Base-by-base conservation (phyloP, 352 stramenopile species). In the Aphanomyces euteiches region DNA sequence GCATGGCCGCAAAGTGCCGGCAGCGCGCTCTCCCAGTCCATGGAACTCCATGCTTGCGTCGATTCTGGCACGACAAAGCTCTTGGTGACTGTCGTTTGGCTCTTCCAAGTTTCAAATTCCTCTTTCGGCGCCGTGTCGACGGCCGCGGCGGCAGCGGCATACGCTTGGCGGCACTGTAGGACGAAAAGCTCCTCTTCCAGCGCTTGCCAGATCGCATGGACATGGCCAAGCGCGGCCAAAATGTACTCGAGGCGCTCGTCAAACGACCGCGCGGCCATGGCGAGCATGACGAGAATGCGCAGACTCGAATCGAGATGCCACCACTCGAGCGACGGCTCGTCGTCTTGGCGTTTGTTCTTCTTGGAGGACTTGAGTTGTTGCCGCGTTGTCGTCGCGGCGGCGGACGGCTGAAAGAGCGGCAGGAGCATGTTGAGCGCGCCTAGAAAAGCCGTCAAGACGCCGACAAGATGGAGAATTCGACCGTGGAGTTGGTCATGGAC, bases 41-140 rank as follows among this genome's bases (percentile, higher is more conserved):
- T 85, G 0, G 57, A n/a, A 43, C 83, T 48, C 85, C 84, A 93
- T 19, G 78, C 77, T 3, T 65, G 59, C 28, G 64, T 47, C 4
- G 64, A 56, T 0, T 7, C 39, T 2, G 64, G 64, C 19, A 63
- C 36, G 19, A 43, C 1, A 6, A 70, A 58, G 40, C n/a, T 21
- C 21, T 47, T 47, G 3, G 64, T 13, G 3, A 70, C 10, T 4
- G 21, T 13, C 7, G 53, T 77, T 0, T 19, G 21, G 37, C 4
- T 67, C 59, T 81, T 88, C 86, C 86, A 94, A 7, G 79, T 73
- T 7, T 90, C 79, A 67, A 82, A 90, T 12, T 87, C 79, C 15
- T 19, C 7, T 79, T 53, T 6, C 34, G 6, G 48, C 63, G 56
- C 5, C 66, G 34, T 68, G 61, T 57, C 15, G 54, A 72, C 3